Base-by-base conservation (phyloP, 169 alveolate genomes). In the Pseudocohnilembus persalinus region DNA sequence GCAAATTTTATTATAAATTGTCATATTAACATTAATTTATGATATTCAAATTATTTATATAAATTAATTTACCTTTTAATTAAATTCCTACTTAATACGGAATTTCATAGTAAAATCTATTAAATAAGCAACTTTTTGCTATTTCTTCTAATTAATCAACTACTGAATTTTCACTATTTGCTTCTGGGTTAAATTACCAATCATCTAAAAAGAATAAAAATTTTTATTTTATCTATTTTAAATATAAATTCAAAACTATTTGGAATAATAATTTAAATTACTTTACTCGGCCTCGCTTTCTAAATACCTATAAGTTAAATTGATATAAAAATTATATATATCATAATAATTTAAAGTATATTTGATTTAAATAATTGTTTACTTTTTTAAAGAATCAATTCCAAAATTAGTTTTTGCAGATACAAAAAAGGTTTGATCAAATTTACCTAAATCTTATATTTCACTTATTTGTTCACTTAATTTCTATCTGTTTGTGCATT, bases 401-500 rank as follows among this genome's bases (percentile, higher is more conserved):
- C 84, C 84, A 29, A 29, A 79, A 28, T 76, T 76, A 49, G 76
- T 79, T 29, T 79, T 31, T 24, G 76, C 29, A 11, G 84, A 79
- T 15, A 79, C 64, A 29, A 79, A 79, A 63, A 79, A 79, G 34
- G 29, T 63, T 28, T 79, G 63, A 35, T 79, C 84, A 64, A 79
- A 79, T 72, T 79, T 49, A 4, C 75, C 65, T n/a, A 49, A 72
- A 79, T 79, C 84, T 64, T 79, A 63, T 29, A 79, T 29, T 79
- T 79, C 84, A 0, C 64, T 34, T 34, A 79, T 72, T 11, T n/a
- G 35, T 29, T 72, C 34, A 64, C 49, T 79, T 28, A 79, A 49
- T 64, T 79, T 79, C 64, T 79, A 29, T 33, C 64, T 79, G 63
- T 79, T 79, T 6, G 76, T 63, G 29, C 84, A 79, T 79, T 34